Evolutionary conservation across 805 yeast species (phyloP).

Genomic region (Tetrapisispora namnaoensis): DNA sequence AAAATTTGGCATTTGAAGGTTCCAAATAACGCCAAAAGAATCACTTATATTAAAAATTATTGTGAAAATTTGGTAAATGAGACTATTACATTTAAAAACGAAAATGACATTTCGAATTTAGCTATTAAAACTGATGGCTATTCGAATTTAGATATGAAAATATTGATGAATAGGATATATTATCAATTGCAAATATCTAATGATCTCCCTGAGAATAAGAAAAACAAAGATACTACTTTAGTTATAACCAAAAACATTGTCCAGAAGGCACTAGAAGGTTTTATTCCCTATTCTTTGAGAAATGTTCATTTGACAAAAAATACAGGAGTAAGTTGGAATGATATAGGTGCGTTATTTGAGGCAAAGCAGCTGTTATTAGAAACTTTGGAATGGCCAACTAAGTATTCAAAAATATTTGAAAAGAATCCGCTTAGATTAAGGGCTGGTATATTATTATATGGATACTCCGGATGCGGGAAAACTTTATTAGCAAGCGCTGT

Average conservation of each 20-base stretch:
- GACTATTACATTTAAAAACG: conserved; percentile 30
- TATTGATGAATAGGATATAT: conserved; percentile 58
- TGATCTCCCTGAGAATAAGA: background rate
- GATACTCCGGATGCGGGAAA: conserved; percentile 97
- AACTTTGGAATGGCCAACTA: conserved; percentile 95
- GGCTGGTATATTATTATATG: conserved; percentile 84
- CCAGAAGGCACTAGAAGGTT: conserved; percentile 51
- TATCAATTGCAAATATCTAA: conserved; percentile 33
- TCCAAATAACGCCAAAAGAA: conserved; percentile 58
- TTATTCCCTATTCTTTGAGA: conserved; percentile 69
- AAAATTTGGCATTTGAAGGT: conserved; percentile 49
- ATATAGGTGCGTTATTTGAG: conserved; percentile 77
- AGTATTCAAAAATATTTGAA: conserved; percentile 89
- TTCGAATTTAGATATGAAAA: conserved; percentile 70
- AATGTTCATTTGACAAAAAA: conserved; percentile 78
- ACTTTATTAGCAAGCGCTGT: conserved; percentile 88
- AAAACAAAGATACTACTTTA: background rate
- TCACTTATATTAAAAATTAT: conserved; percentile 36
- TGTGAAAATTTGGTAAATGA: conserved; percentile 21
- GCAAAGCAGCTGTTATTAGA: conserved; percentile 72
- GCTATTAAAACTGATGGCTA: conserved; percentile 79
- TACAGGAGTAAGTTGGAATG: conserved; percentile 56
- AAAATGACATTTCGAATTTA: conserved; percentile 40
- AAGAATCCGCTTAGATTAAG: conserved; percentile 79
- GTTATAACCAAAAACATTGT: conserved; percentile 32